Evolutionary conservation across 1,139 yeast species (phyloP).

Genomic region (Williopsis jadinii): DNA sequence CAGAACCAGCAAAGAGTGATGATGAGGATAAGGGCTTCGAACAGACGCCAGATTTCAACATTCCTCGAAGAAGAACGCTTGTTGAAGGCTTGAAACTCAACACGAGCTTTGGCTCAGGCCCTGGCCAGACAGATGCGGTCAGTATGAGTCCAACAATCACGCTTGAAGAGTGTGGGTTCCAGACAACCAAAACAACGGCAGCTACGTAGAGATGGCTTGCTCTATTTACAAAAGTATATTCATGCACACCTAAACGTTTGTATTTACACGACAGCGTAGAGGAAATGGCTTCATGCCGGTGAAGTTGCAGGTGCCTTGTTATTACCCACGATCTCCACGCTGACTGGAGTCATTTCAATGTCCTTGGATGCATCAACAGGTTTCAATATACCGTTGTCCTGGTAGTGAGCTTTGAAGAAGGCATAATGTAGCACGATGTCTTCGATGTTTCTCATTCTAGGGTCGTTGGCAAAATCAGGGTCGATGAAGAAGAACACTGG

Average conservation of each 20-base stretch:
- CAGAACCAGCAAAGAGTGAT: conserved; percentile 27
- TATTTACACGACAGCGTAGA: too few species aligned
- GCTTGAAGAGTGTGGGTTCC: conserved; percentile 9
- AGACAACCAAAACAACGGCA: too few species aligned
- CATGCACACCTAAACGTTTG: too few species aligned
- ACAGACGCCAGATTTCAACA: not conserved
- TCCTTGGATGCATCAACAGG: conserved; percentile 21
- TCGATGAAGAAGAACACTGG: conserved; percentile 97
- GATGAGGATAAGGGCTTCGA: not conserved
- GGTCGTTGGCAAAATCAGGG: conserved; percentile 95
- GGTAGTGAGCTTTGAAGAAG: conserved; percentile 57
- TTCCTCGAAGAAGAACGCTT: conserved; percentile 6
- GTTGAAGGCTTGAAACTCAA: conserved; percentile 10
- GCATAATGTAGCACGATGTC: conserved; percentile 90
- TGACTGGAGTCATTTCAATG: conserved; percentile 16
- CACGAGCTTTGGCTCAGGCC: conserved; percentile 3
- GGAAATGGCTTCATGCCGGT: too few species aligned
- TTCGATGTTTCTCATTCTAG: conserved; percentile 84
- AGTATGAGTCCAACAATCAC: conserved; percentile 18
- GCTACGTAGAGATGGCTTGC: too few species aligned
- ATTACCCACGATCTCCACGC: conserved; percentile 10
- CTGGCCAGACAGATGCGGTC: conserved; percentile 7
- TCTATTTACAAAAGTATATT: too few species aligned
- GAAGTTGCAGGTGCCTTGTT: not conserved
- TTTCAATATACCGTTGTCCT: conserved; percentile 18